These are phyloP conservation scores for Rhodotorula graminis DNA, from an alignment of 768 basidiomycete genomes.

Conservation along the genomic window DNA sequence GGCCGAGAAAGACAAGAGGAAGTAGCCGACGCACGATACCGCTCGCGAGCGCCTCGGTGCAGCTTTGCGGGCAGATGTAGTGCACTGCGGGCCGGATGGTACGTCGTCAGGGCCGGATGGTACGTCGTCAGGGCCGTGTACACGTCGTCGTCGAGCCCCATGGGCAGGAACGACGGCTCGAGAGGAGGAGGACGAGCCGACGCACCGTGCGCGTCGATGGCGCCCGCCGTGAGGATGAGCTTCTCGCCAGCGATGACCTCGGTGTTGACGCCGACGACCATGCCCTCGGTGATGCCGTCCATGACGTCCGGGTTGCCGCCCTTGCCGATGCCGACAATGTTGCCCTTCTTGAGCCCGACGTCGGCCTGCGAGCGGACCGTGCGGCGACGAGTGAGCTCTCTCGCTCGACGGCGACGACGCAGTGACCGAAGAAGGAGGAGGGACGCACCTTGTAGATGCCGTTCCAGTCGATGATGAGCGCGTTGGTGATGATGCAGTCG, in stretches of 20 bases:
- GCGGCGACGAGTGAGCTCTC: no score
- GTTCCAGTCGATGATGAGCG: conserved; percentile 86
- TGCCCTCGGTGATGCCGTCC: conserved; percentile 64
- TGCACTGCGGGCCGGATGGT: conserved; percentile 50
- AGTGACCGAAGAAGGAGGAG: neutral
- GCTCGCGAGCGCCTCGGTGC: conserved; percentile 56
- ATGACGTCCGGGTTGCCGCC: conserved; percentile 94
- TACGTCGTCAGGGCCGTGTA: no score
- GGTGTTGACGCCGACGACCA: conserved; percentile 82
- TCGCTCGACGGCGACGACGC: no score
- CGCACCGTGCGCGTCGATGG: conserved; percentile 75
- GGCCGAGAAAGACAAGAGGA: neutral
- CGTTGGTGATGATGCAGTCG: conserved; percentile 92
- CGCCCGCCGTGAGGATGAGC: conserved; percentile 86
- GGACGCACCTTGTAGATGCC: conserved; percentile 80
- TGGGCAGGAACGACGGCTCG: no score
- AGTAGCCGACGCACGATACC: conserved; percentile 19
- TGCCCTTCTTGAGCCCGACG: conserved; percentile 70
- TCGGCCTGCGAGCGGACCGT: conserved; percentile 62
- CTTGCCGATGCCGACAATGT: conserved; percentile 85
- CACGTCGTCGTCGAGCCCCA: no score
- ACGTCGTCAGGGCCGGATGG: no score
- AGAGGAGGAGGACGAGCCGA: neutral
- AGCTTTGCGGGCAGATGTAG: conserved; percentile 91
- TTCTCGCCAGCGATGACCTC: conserved; percentile 96